phyloP scores from a whole-genome alignment of 306 rosid genomes.

The Acacia acuminata region DNA sequence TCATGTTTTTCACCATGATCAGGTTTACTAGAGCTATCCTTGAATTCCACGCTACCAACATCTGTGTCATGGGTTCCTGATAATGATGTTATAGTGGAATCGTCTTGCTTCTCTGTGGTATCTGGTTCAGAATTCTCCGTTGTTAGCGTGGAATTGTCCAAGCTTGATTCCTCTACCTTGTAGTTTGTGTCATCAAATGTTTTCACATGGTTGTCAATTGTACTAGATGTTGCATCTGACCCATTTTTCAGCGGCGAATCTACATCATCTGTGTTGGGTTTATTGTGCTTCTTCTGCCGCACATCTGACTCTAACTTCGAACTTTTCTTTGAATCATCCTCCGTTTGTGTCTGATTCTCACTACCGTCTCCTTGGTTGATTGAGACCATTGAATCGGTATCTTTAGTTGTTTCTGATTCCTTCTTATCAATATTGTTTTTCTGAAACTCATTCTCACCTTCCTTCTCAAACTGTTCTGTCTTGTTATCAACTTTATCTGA shows the following conservation, averaged over 20 bases:
- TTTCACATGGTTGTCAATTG: slow-evolving; percentile 21
- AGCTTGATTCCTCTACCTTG: slow-evolving; percentile 34
- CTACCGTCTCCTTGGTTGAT: slow-evolving; percentile 31
- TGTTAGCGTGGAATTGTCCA: slow-evolving; percentile 33
- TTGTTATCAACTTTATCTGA: slow-evolving; percentile 34
- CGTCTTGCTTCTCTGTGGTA: slow-evolving; percentile 33
- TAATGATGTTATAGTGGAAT: slow-evolving; percentile 37
- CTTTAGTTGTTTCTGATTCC: slow-evolving; percentile 31
- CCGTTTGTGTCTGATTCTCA: slow-evolving; percentile 32
- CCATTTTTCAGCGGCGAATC: slow-evolving; percentile 33
- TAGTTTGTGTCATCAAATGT: slow-evolving; percentile 29
- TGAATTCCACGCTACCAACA: slow-evolving; percentile 32
- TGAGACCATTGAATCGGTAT: background rate
- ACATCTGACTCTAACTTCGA: slow-evolving; percentile 28
- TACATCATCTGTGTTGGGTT: slow-evolving; percentile 12
- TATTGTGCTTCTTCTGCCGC: slow-evolving; percentile 29
- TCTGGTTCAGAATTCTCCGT: slow-evolving; percentile 33
- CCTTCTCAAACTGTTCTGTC: slow-evolving; percentile 39
- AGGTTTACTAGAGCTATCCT: slow-evolving; percentile 33
- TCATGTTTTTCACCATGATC: slow-evolving; percentile 27
- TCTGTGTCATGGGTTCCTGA: slow-evolving; percentile 34
- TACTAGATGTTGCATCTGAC: slow-evolving; percentile 26
- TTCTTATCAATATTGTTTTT: slow-evolving; percentile 46
- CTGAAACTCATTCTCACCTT: slow-evolving; percentile 45
- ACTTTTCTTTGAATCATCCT: slow-evolving; percentile 24